A percentile compares a stretch with the other conserved stretches of the same genome.
Conservation (phyloP, 352 stramenopile genomes). For the Peronospora destructor region DNA sequence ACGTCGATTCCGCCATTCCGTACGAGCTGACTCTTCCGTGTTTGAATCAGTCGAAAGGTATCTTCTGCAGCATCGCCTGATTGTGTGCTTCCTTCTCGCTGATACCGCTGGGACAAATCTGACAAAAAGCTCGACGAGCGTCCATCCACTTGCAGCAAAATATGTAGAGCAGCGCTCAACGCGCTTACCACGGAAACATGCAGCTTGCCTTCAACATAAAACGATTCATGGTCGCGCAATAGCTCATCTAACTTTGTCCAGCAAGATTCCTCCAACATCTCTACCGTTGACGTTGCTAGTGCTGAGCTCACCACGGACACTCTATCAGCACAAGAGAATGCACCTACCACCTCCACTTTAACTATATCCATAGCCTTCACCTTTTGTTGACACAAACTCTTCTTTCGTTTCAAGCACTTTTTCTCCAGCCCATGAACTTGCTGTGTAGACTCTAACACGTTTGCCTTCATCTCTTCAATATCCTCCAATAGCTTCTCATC, state of each 20-base stretch:
- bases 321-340: not conserved
- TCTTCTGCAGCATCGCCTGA: slow-evolving; percentile 14
- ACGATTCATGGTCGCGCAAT: slow-evolving; percentile 24
- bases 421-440: slow-evolving; percentile 20
- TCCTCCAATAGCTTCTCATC: slow-evolving; percentile 23
- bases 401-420: slow-evolving; percentile 52
- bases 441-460: not conserved
- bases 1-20: slow-evolving; percentile 32
- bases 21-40: slow-evolving; percentile 38
- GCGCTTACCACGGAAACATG: slow-evolving; percentile 26
- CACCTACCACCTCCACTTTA: not conserved
- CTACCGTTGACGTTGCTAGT: not conserved
- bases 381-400: not conserved
- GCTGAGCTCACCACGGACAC: not conserved
- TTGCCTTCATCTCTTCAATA: not conserved
- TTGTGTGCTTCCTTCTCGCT: slow-evolving; percentile 5
- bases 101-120: slow-evolving; percentile 1
- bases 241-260: slow-evolving; percentile 17
- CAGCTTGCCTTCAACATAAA: slow-evolving; percentile 31
- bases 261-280: slow-evolving; percentile 8
- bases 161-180: slow-evolving; percentile 34
- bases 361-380: not conserved
- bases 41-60: slow-evolving; percentile 24
- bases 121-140: not conserved
- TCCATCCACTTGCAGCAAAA: slow-evolving; percentile 39